These are phyloP conservation scores for Melaleuca quinquenervia DNA, from an alignment of 345 rosid species.

Conservation along the genomic window DNA sequence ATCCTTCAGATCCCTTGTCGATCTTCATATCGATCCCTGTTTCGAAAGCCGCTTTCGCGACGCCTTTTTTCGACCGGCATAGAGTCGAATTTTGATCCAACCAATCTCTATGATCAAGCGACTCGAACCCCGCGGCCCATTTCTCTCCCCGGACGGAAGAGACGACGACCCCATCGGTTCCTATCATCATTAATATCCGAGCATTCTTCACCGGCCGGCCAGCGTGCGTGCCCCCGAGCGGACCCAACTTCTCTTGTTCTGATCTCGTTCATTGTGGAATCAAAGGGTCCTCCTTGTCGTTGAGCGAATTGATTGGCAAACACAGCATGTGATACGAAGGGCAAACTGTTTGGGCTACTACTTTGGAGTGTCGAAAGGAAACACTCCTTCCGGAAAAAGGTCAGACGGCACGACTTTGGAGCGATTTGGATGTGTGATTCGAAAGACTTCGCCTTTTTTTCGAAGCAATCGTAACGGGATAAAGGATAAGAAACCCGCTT, in stretches of 20 bases:
- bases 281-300: not conserved
- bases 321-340: not conserved
- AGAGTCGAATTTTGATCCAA: not conserved
- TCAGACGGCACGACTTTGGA: too few relatives aligned
- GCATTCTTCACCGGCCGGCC: not conserved
- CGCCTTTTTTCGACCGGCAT: not conserved
- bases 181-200: not conserved
- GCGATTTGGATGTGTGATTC: too few relatives aligned
- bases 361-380: too few relatives aligned
- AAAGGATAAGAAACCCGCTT: too few relatives aligned
- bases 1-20: too few relatives aligned
- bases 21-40: not conserved
- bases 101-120: not conserved
- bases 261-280: not conserved
- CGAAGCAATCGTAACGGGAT: too few relatives aligned
- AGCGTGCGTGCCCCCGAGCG: not conserved
- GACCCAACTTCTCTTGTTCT: not conserved
- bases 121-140: not conserved
- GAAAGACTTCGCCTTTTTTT: too few relatives aligned
- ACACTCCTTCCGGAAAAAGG: too few relatives aligned
- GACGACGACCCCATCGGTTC: not conserved
- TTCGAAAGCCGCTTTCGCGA: not conserved
- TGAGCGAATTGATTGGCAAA: not conserved
- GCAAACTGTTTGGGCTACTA: too few relatives aligned
- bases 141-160: not conserved